A percentile compares a stretch with the other conserved stretches of the same genome.
Evolutionary conservation across 495 filamentous ascomycete genomes (phyloP).

Genomic region (Podospora anserina): DNA sequence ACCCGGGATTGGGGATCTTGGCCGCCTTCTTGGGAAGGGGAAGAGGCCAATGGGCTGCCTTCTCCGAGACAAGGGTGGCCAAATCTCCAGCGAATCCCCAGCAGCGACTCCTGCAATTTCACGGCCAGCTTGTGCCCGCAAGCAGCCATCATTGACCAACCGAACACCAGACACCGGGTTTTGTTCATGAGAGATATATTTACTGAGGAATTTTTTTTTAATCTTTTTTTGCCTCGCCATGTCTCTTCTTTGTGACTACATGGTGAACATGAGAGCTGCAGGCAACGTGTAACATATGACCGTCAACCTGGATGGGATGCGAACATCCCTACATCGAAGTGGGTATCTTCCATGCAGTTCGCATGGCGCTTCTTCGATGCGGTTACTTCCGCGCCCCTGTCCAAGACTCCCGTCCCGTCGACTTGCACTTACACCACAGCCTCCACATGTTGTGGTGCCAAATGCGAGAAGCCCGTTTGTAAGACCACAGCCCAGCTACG

Average conservation of each 20-base stretch:
- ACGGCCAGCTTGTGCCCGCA: neutral
- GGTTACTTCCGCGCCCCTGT: neutral
- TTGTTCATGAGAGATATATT: neutral
- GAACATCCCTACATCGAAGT: too few species aligned
- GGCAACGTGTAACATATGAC: neutral
- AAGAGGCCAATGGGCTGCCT: neutral
- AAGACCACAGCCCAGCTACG: too few species aligned
- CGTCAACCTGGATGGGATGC: neutral
- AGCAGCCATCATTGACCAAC: neutral
- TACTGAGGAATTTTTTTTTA: too few species aligned
- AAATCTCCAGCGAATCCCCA: neutral
- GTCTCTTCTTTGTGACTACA: neutral
- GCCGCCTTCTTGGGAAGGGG: neutral
- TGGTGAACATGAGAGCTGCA: neutral
- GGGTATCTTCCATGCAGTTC: neutral
- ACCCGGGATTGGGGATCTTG: slow-evolving; percentile 4
- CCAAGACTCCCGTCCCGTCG: neutral
- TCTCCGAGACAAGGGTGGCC: slow-evolving; percentile 6
- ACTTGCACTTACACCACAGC: neutral
- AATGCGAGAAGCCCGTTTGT: too few species aligned
- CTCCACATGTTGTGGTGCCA: neutral
- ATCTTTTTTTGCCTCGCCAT: neutral
- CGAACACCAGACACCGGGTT: neutral
- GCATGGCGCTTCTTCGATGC: neutral
- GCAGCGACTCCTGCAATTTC: slow-evolving; percentile 9